Conservation (phyloP, 1,139 yeast species). For the Yamadazyma buinensis region DNA sequence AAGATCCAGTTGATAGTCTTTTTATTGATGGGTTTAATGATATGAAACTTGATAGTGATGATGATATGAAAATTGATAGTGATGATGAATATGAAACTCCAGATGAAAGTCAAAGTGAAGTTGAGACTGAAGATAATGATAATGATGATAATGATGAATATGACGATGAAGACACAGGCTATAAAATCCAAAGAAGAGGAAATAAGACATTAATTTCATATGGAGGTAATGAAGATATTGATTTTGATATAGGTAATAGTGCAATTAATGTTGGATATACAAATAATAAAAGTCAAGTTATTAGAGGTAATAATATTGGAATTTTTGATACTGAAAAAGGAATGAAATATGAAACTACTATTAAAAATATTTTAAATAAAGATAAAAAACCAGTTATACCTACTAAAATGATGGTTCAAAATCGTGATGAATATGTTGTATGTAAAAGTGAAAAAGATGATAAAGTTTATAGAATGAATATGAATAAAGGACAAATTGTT, state of each 20-base stretch:
- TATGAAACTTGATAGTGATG: conserved; percentile 28
- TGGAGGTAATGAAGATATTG: conserved; percentile 20
- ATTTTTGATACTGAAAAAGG: conserved; percentile 63
- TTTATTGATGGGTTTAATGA: conserved; percentile 24
- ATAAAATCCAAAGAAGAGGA: conserved; percentile 15
- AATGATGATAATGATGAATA: conserved; percentile 4
- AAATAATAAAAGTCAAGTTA: conserved; percentile 72
- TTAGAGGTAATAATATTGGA: conserved; percentile 76
- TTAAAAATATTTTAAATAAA: conserved; percentile 53
- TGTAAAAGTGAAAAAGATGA: conserved; percentile 50
- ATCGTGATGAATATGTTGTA: conserved; percentile 65
- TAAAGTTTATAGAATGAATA: conserved; percentile 65
- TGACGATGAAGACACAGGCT: background rate
- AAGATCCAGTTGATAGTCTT: conserved; percentile 17
- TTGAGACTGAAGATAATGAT: conserved; percentile 15
- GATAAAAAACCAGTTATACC: conserved; percentile 59
- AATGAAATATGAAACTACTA: conserved; percentile 64
- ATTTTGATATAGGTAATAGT: too few species aligned
- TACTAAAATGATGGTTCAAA: conserved; percentile 66
- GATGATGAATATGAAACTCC: conserved; percentile 17
- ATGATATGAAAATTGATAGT: conserved; percentile 26
- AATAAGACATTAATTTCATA: conserved; percentile 4
- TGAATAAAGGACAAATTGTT: conserved; percentile 72
- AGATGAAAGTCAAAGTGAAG: conserved; percentile 13
- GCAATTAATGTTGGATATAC: conserved; percentile 67